Evolutionary conservation across 2,329 filamentous ascomycete genomes (phyloP).

Genomic region (Ceratocystis huliohia): DNA sequence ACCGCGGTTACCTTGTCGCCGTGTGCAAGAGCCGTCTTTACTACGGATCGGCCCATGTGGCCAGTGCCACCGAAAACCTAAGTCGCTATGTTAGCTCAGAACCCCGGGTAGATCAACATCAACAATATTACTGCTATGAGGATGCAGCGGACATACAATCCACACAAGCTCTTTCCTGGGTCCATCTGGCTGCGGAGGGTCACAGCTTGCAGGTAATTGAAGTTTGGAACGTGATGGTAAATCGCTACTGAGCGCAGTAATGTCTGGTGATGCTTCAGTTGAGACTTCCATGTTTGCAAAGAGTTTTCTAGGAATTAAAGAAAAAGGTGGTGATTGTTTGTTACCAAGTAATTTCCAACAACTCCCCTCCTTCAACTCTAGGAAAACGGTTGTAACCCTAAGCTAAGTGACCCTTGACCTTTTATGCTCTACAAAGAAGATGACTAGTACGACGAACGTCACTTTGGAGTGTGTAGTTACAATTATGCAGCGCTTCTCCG

Average conservation of each 20-base stretch:
- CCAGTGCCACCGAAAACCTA: slow-evolving; percentile 93
- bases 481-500: too few species aligned
- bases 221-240: slow-evolving; percentile 28
- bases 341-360: too few species aligned
- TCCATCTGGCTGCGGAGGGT: slow-evolving; percentile 61
- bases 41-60: slow-evolving; percentile 84
- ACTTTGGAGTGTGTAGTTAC: too few species aligned
- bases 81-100: neutral
- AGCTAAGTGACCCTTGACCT: too few species aligned
- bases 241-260: neutral
- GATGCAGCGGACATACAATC: slow-evolving; percentile 50
- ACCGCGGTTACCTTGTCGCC: slow-evolving; percentile 79
- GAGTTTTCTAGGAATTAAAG: neutral
- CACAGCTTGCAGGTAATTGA: slow-evolving; percentile 69
- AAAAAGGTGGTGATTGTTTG: neutral
- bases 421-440: too few species aligned
- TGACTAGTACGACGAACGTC: too few species aligned
- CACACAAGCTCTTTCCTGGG: slow-evolving; percentile 68
- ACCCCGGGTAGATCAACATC: neutral
- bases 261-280: slow-evolving; percentile 2
- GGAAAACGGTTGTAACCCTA: too few species aligned
- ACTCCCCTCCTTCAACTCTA: too few species aligned
- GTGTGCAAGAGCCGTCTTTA: slow-evolving; percentile 66
- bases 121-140: slow-evolving; percentile 10
- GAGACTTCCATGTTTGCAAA: slow-evolving; percentile 3